Percentiles rank a stretch among this genome's conserved stretches.
These are phyloP conservation scores for Escovopsis weberi DNA, from an alignment of 2,329 filamentous ascomycete genomes.

Conservation along the genomic window DNA sequence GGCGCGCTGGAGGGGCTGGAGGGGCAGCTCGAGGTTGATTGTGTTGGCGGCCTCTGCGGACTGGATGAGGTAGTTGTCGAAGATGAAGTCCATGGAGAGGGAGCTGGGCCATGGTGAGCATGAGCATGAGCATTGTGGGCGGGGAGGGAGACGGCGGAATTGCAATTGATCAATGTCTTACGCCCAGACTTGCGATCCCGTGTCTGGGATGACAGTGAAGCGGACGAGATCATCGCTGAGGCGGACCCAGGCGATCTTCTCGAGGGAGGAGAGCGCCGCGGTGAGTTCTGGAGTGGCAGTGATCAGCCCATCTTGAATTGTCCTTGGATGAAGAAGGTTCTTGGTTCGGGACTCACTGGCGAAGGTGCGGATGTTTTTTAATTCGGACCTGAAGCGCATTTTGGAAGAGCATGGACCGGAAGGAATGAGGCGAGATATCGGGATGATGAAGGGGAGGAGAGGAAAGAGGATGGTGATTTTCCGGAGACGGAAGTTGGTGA, in stretches of 20 bases:
- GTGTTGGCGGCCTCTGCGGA: conserved; percentile 71
- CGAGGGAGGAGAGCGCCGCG: conserved; percentile 48
- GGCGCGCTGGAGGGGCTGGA: conserved; percentile 79
- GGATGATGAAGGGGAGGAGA: not conserved
- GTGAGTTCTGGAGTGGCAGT: conserved; percentile 37
- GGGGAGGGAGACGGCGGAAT: not conserved
- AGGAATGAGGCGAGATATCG: not conserved
- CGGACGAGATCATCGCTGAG: conserved; percentile 77
- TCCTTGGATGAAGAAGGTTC: no score
- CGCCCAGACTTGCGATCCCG: conserved; percentile 94
- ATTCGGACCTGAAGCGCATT: conserved; percentile 53
- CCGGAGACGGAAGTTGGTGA: not conserved
- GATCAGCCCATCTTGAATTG: not conserved
- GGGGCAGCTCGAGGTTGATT: conserved; percentile 90
- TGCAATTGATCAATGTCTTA: conserved; percentile 30
- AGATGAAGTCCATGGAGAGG: conserved; percentile 65
- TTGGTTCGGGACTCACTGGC: conserved; percentile 31
- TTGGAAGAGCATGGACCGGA: conserved; percentile 11
- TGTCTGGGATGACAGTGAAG: conserved; percentile 91
- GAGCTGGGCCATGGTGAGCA: conserved; percentile 25
- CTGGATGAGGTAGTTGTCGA: conserved; percentile 71
- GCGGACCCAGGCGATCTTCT: conserved; percentile 81
- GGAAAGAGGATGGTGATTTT: not conserved
- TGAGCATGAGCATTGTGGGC: not conserved
- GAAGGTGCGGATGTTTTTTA: conserved; percentile 53